Evolutionary conservation across 2,329 filamentous ascomycete species (phyloP).

Genomic region (Colletotrichum lindemuthianum): DNA sequence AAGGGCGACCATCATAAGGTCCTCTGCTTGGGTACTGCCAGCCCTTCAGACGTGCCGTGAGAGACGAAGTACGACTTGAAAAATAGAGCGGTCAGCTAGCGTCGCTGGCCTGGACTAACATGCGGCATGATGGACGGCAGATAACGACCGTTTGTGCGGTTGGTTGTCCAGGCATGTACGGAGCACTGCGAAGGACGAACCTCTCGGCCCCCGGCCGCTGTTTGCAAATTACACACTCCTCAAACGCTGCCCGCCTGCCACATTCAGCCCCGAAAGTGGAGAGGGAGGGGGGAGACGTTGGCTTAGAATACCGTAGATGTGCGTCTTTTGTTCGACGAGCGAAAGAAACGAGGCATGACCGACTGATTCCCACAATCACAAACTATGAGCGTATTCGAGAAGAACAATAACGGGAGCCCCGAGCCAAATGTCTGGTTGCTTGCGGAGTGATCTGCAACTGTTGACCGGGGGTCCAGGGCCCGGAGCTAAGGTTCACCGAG

Average conservation of each 20-base stretch:
- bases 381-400: not conserved
- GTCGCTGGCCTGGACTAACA: not conserved
- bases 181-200: not conserved
- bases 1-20: too few species aligned
- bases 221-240: slow-evolving; percentile 18
- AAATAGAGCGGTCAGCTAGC: not conserved
- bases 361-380: not conserved
- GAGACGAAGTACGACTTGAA: not conserved
- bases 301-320: not conserved
- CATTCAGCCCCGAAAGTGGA: slow-evolving; percentile 7
- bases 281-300: not conserved
- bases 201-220: slow-evolving; percentile 19
- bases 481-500: slow-evolving; percentile 26
- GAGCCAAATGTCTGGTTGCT: slow-evolving; percentile 23
- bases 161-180: not conserved
- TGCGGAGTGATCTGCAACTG: slow-evolving; percentile 33
- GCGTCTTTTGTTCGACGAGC: slow-evolving; percentile 6
- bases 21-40: too few species aligned
- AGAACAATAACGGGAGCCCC: slow-evolving; percentile 23
- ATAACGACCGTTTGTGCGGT: not conserved
- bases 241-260: slow-evolving; percentile 30
- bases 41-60: too few species aligned
- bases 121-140: not conserved
- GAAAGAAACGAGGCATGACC: not conserved
- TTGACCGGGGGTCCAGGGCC: slow-evolving; percentile 25